These are phyloP conservation scores for Tricholoma terreum DNA, from an alignment of 768 basidiomycete genomes.

Conservation along the genomic window DNA sequence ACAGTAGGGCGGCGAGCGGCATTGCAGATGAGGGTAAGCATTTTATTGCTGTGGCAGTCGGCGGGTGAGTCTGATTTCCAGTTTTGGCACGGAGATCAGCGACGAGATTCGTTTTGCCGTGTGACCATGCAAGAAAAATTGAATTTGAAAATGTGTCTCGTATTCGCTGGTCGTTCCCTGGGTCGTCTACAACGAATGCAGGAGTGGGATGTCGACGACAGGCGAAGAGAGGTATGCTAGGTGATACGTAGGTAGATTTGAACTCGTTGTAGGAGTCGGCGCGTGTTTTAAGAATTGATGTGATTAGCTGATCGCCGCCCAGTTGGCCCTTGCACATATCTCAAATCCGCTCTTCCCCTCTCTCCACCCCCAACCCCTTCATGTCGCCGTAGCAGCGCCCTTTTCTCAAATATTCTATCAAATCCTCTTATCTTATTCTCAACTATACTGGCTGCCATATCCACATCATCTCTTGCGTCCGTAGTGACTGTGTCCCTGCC, in stretches of 20 bases:
- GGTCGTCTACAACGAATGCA: neutral
- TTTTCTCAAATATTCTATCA: constrained; percentile 13
- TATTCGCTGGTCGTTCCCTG: neutral
- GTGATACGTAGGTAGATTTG: neutral
- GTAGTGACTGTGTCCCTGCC: constrained; percentile 8
- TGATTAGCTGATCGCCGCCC: constrained; percentile 12
- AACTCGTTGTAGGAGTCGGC: neutral
- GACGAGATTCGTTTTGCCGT: neutral
- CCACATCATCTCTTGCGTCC: neutral
- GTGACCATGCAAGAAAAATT: neutral
- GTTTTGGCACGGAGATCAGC: neutral
- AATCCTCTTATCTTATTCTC: constrained; percentile 14
- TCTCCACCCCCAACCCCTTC: constrained; percentile 21
- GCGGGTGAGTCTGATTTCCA: neutral
- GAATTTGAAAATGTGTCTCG: neutral
- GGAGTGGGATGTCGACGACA: neutral
- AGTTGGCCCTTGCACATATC: constrained; percentile 12
- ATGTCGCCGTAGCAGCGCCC: constrained; percentile 27
- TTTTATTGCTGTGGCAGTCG: too few relatives aligned
- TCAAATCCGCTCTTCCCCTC: constrained; percentile 22
- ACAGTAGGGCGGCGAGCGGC: constrained; percentile 1
- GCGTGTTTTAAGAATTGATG: constrained; percentile 12
- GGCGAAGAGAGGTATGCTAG: neutral
- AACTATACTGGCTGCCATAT: constrained; percentile 18
- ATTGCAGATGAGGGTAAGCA: constrained; percentile 1